Conservation (phyloP, 2,329 filamentous ascomycete genomes). For the Parastagonospora avenae region DNA sequence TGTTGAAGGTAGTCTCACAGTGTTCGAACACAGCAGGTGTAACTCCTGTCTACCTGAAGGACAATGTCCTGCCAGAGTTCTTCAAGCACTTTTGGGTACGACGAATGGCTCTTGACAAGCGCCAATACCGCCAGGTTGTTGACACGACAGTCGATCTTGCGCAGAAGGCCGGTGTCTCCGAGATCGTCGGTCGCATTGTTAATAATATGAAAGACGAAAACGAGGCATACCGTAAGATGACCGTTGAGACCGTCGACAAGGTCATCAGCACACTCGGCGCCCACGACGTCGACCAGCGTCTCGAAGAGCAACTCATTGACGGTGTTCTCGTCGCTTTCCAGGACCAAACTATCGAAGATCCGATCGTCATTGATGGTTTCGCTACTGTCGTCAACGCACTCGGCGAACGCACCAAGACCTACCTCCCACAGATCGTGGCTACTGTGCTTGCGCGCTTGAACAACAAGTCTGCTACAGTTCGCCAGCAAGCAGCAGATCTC, state of each 20-base stretch:
- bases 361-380: conserved; percentile 96
- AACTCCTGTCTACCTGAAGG: conserved; percentile 91
- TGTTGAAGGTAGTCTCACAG: conserved; percentile 95
- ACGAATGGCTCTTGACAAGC: conserved; percentile 94
- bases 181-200: conserved; percentile 92
- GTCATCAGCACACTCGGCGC: conserved; percentile 90
- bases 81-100: conserved; percentile 99
- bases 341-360: conserved; percentile 94
- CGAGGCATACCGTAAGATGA: conserved; percentile 98
- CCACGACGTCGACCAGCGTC: conserved; percentile 87
- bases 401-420: conserved; percentile 91
- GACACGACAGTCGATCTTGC: conserved; percentile 97
- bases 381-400: conserved; percentile 96
- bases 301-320: conserved; percentile 93
- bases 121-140: conserved; percentile 96
- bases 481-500: conserved; percentile 94
- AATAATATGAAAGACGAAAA: conserved; percentile 97
- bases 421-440: conserved; percentile 94
- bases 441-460: conserved; percentile 96
- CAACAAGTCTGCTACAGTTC: conserved; percentile 96
- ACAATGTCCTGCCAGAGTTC: conserved; percentile 92
- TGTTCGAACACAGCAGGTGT: conserved; percentile 94
- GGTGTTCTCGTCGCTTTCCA: conserved; percentile 97
- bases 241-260: conserved; percentile 96
- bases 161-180: conserved; percentile 95